Evolutionary conservation across 2,329 filamentous ascomycete species (phyloP), one percentile per base, ranked within the genome.

Genomic region (Teratosphaeria pseudoeucalypti): DNA sequence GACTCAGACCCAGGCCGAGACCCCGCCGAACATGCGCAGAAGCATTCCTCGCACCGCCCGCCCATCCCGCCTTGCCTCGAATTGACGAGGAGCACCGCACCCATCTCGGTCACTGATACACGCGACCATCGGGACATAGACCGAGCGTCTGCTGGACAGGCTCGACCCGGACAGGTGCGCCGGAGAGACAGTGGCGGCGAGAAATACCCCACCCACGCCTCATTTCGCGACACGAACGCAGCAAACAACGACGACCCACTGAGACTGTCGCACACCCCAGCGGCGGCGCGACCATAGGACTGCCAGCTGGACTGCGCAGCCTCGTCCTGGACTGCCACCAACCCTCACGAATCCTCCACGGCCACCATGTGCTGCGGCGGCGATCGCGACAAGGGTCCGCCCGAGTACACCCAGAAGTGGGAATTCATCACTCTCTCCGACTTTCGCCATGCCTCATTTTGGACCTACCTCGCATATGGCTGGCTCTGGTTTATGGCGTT

Each of bases 401-500:
- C 78, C 55, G 70, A 74, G 58, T 75, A 79, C 62, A 72, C 77
- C 63, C 75, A 78, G 66, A 78, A 91, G 80, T 97, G 92, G 92
- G 89, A 92, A 70, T 95, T 92, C 73, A 92, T 97, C 72, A 80
- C 73, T n/a, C 73, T 80, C 32, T 72, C 71, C 57, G 92, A 97
- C 75, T 97, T 96, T 81, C 90, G 87, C 72, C 87, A 89, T 2
- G 85, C 82, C 34, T 92, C 89, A 14, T 91, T 88, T 73, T 85
- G 88, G 65, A 82, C 88, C 0, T 81, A 83, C 9, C 81, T 95
- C 65, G 92, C 91, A 61, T 97, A 96, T 73, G 83, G 79, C 68
- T 94, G 91, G 76, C 82, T 97, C 57, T 94, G 87, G 82, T 80
- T 94, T 60, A 88, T 90, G 66, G 81, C 92, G 53, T 59, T 91